These are phyloP conservation scores for Russula sp. DNA, from an alignment of 768 basidiomycete genomes.

Conservation along the genomic window DNA sequence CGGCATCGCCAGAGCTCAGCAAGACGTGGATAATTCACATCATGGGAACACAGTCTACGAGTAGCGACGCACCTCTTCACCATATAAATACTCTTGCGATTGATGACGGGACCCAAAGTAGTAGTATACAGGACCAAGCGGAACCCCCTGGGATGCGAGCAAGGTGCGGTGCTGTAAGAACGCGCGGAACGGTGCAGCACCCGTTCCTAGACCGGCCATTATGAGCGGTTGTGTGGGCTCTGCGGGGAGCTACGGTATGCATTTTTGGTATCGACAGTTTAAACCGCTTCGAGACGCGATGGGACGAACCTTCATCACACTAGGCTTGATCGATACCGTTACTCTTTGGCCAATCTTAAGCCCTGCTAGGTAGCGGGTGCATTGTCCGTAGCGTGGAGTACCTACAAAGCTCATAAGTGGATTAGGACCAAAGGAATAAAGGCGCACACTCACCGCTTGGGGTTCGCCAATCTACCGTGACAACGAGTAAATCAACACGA, in stretches of 20 bases:
- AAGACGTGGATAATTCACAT: slow-evolving; percentile 15
- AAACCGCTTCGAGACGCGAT: not conserved
- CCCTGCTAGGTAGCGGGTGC: slow-evolving; percentile 87
- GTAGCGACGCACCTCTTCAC: slow-evolving; percentile 48
- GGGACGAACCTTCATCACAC: slow-evolving; percentile 87
- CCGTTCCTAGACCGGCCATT: slow-evolving; percentile 98
- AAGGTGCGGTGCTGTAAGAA: slow-evolving; percentile 94
- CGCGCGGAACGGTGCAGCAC: slow-evolving; percentile 97
- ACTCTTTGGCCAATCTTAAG: slow-evolving; percentile 85
- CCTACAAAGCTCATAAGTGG: slow-evolving; percentile 38
- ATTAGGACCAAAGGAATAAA: not conserved
- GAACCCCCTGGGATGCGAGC: slow-evolving; percentile 65
- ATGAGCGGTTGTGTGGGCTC: slow-evolving; percentile 84
- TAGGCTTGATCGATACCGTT: slow-evolving; percentile 96
- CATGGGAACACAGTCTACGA: not conserved
- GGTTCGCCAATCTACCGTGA: slow-evolving; percentile 91
- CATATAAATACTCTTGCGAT: slow-evolving; percentile 94
- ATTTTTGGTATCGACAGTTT: slow-evolving; percentile 2
- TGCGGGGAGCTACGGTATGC: slow-evolving; percentile 60
- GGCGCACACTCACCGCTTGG: slow-evolving; percentile 57
- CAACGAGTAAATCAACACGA: slow-evolving; percentile 89
- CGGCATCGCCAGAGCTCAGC: slow-evolving; percentile 19
- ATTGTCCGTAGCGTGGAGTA: slow-evolving; percentile 79
- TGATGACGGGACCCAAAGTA: slow-evolving; percentile 98
- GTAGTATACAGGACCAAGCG: slow-evolving; percentile 91